Conservation (phyloP, 352 stramenopile species). For the Blastocystis hominis region DNA sequence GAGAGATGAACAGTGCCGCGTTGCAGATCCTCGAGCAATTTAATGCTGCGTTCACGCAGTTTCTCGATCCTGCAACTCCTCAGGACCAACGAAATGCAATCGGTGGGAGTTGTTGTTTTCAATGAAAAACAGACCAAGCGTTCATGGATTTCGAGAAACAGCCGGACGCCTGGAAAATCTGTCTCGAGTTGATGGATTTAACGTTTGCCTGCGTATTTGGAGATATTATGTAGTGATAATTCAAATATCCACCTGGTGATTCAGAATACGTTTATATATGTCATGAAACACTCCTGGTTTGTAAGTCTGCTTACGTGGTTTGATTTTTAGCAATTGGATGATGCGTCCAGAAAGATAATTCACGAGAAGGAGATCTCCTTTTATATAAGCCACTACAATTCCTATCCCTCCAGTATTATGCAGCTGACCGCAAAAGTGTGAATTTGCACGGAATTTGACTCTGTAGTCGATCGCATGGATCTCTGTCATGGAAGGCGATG, state of each 20-base stretch:
- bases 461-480: constrained; percentile 50
- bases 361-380: constrained; percentile 50
- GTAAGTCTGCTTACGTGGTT: not conserved
- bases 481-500: constrained; percentile 33
- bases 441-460: not conserved
- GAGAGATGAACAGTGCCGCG: not conserved
- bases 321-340: not conserved
- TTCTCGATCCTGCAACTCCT: constrained; percentile 31
- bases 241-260: constrained; percentile 36
- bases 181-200: constrained; percentile 39
- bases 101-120: not conserved
- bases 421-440: constrained; percentile 18
- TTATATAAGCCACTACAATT: constrained; percentile 30
- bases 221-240: not conserved
- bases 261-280: constrained; percentile 53
- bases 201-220: not conserved
- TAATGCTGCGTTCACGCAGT: constrained; percentile 15
- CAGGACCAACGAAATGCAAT: constrained; percentile 51
- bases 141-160: constrained; percentile 51
- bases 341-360: not conserved
- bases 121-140: constrained; percentile 12
- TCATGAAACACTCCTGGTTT: constrained; percentile 32
- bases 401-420: constrained; percentile 5
- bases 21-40: constrained; percentile 43
- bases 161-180: constrained; percentile 23